These are phyloP conservation scores for Poa pratensis DNA, from an alignment of 176 grass and related monocot genomes.

Conservation along the genomic window DNA sequence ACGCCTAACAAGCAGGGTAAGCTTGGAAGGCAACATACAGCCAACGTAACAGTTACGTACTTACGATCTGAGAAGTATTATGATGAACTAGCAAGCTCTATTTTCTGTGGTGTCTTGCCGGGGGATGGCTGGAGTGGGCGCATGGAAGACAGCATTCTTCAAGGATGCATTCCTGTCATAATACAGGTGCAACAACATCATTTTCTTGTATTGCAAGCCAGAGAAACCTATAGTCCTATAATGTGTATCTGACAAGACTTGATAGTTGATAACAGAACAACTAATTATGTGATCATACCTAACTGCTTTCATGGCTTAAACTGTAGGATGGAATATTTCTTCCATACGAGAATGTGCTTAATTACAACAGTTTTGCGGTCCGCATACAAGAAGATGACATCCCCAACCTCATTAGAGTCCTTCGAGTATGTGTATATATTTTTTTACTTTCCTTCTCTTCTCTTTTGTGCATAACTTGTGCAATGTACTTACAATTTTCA, in stretches of 20 bases:
- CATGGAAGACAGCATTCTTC: constrained; percentile 91
- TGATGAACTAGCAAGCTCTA: constrained; percentile 77
- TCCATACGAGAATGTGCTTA: constrained; percentile 88
- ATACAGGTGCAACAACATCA: constrained; percentile 67
- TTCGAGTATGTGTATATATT: constrained; percentile 51
- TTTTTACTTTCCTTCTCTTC: neutral
- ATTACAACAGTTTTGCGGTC: constrained; percentile 85
- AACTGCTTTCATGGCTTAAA: constrained; percentile 34
- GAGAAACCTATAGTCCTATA: neutral
- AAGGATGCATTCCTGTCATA: constrained; percentile 95
- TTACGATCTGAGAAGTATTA: constrained; percentile 71
- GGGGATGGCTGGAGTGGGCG: constrained; percentile 99
- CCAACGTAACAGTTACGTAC: constrained; percentile 73
- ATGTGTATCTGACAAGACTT: constrained; percentile 25
- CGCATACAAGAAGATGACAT: constrained; percentile 90
- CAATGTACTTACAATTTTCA: constrained; percentile 29
- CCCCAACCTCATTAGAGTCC: constrained; percentile 68
- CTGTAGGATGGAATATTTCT: constrained; percentile 91
- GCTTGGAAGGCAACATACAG: constrained; percentile 70
- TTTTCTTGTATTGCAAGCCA: constrained; percentile 28
- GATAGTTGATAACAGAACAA: neutral
- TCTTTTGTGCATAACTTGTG: constrained; percentile 3
- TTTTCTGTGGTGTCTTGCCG: constrained; percentile 94
- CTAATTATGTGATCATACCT: constrained; percentile 17
- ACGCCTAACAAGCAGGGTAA: constrained; percentile 82